Evolutionary conservation across 2,329 filamentous ascomycete genomes (phyloP).

Genomic region (Cladosporium oxysporum): DNA sequence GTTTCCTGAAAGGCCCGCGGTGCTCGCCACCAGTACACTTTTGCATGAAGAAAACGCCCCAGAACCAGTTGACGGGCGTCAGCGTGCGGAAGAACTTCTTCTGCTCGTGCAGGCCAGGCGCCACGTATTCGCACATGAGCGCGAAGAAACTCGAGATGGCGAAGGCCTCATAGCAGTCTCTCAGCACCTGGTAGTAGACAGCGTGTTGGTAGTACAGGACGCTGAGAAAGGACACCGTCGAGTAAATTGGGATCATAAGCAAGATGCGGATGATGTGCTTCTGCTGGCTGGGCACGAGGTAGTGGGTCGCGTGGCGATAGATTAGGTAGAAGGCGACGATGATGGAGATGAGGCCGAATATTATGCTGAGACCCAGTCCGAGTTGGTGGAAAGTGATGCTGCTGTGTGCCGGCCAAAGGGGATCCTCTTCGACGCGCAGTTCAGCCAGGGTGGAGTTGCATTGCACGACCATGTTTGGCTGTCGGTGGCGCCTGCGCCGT

Average conservation of each 20-base stretch:
- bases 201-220: constrained; percentile 74
- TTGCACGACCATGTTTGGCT: constrained; percentile 25
- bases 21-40: constrained; percentile 69
- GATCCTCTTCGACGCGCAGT: constrained; percentile 48
- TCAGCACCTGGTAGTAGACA: constrained; percentile 78
- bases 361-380: constrained; percentile 55
- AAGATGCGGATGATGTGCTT: constrained; percentile 81
- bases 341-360: constrained; percentile 55
- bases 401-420: constrained; percentile 48
- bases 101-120: constrained; percentile 74
- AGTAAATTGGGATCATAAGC: constrained; percentile 83
- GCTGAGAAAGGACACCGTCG: constrained; percentile 71
- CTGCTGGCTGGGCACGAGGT: constrained; percentile 61
- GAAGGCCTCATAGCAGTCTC: constrained; percentile 87
- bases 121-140: constrained; percentile 77
- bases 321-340: constrained; percentile 57
- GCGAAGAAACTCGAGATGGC: constrained; percentile 86
- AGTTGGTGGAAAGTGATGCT: constrained; percentile 59
- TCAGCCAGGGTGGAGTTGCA: constrained; percentile 56
- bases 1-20: constrained; percentile 68
- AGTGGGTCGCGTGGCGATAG: constrained; percentile 60
- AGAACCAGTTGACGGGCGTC: constrained; percentile 70
- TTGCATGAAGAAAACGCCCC: constrained; percentile 69
- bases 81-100: constrained; percentile 78
- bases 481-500: constrained; percentile 13